Base-by-base conservation (phyloP, 495 filamentous ascomycete genomes). In the Tetracladium marchalianum region DNA sequence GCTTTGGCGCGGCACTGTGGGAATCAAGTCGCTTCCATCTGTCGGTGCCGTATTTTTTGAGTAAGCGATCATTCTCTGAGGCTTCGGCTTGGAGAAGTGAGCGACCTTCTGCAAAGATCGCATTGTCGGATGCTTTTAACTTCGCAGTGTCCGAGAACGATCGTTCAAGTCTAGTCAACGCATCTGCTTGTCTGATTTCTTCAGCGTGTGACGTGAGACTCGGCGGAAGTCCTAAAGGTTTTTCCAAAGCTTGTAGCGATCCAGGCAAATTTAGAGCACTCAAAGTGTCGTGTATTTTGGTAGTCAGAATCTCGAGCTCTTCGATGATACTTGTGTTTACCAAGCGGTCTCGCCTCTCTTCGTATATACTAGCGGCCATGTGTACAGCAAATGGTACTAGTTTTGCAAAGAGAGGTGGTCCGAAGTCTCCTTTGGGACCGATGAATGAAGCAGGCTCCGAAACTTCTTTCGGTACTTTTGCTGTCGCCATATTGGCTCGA, bases 381-480 rank as follows among this genome's bases (percentile, higher is more conserved):
- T 97, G 92, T 4, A 97, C 92, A 2, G 90, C 87, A 62, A 95
- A 97, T 7, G 92, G 92, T 1, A 98, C 92, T 13, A 98, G 73
- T 57, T 90, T 93, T 5, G 85, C 75, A 56, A 98, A 97, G 16
- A 98, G 63, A 2, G 87, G 83, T 33, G 81, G 83, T 0, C 92
- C 90, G 51, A 94, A 80, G 37, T 82, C 78, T 11, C 78, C 80
- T 40, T 84, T 77, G 24, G 90, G 84, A 0, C 87, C 85, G 0
- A 98, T 72, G 62, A 84, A 80, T 5, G 82, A 80, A 31, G 82
- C 74, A 0, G 88, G 85, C 44, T 90, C 79, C 1, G 84, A 82
- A 0, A 97, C 77, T 56, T 96, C 85, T 32, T 82, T 82, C 9
- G 92, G 87, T 9, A 89, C 73, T 42, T 83, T 82, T 12, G 84